Evolutionary conservation across 768 basidiomycete species (phyloP), one percentile per base, ranked within the genome.

Genomic region (Agaricus sinodeliciosus): DNA sequence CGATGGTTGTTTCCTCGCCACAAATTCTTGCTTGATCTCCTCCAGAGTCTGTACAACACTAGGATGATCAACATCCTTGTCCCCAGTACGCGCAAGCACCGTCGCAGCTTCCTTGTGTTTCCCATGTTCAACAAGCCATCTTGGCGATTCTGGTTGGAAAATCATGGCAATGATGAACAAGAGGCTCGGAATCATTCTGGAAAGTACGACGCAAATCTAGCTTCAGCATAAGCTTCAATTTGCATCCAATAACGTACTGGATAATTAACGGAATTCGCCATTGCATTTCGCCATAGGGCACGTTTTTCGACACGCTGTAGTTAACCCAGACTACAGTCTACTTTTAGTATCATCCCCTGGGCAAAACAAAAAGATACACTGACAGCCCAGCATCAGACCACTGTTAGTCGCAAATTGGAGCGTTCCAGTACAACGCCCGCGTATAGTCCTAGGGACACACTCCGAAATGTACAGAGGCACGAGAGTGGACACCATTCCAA

Each of bases 191-290:
- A 83, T 56, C 48, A 81, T 59, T 50, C 69, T 69, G 48, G n/a
- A 31, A 28, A 4, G 28, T 5, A 9, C 22, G 13, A 43, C 15
- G 6, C 11, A 11, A 22, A 22, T 37, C 16, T 7, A 31, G 12
- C 25, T 19, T 7, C 25, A 51, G 25, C 11, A 25, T 26, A 41
- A 27, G 35, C 16, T 25, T 6, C 16, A 2, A n/a, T 27, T 7
- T 5, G 15, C n/a, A 41, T 9, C 5, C n/a, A 27, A 43, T 12
- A 8, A 60, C 65, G 5, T 48, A 71, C 63, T 80, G 79, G 31
- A 80, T 50, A 35, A 72, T 72, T 49, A 81, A 73, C 0, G 78
- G 78, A 55, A 80, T 66, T 11, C 78, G 74, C 79, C 79, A 81
- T 48, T 78, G 77, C 60, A 69, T 66, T 44, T 76, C 62, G n/a